phyloP scores from a whole-genome alignment of 2,329 filamentous ascomycete genomes.

The Lasiodiplodia citricola region DNA sequence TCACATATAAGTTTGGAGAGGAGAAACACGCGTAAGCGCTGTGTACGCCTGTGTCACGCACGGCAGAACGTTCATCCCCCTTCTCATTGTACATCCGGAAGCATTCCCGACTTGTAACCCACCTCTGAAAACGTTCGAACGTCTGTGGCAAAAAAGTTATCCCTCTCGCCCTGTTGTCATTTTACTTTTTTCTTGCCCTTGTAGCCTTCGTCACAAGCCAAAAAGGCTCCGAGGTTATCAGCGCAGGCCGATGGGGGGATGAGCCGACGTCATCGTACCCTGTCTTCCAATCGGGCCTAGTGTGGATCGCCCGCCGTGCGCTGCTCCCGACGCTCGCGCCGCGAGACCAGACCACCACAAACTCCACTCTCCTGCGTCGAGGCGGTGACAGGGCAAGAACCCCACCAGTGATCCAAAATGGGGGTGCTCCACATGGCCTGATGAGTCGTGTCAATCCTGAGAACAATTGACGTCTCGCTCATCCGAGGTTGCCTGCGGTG shows the following conservation, averaged over 20 bases:
- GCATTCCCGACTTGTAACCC: not conserved
- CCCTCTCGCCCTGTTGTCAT: not conserved
- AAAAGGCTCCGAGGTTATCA: not conserved
- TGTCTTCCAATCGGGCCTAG: not conserved
- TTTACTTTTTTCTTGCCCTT: not conserved
- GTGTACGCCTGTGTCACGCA: not conserved
- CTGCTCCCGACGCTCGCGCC: not conserved
- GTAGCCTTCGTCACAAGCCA: not conserved
- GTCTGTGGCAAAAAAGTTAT: not conserved
- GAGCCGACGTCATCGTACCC: not conserved
- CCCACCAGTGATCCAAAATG: not conserved
- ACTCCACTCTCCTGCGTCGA: not conserved
- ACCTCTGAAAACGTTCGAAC: not conserved
- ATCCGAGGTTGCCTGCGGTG: too few species aligned
- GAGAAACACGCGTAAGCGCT: not conserved
- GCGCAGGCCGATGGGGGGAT: not conserved
- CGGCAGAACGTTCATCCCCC: conserved; percentile 15
- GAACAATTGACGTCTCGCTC: not conserved
- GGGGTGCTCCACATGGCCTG: not conserved
- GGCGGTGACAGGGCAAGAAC: not conserved
- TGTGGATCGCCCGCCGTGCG: not conserved
- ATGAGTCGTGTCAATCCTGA: not conserved
- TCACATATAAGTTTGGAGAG: not conserved
- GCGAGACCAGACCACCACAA: not conserved
- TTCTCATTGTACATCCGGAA: not conserved